Conservation (phyloP, 805 yeast genomes). For the Sugiyamaella lignohabitans region DNA sequence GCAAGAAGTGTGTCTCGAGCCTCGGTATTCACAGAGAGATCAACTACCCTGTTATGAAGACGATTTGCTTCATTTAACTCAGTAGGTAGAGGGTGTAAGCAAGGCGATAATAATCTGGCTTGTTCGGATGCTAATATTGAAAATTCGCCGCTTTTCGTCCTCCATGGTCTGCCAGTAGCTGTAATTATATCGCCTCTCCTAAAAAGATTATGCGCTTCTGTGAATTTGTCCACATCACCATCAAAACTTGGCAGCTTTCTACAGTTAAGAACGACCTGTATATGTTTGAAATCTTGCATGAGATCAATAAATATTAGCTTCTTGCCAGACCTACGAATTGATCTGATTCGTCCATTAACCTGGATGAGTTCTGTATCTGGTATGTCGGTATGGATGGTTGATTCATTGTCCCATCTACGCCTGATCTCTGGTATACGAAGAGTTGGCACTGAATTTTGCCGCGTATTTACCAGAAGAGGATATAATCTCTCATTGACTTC, state of each 20-base stretch:
- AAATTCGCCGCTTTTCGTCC: constrained; percentile 71
- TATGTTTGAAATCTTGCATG: constrained; percentile 47
- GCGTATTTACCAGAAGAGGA: constrained; percentile 11
- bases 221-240: constrained; percentile 39
- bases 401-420: constrained; percentile 1
- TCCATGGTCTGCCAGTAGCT: constrained; percentile 64
- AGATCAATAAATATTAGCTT: constrained; percentile 66
- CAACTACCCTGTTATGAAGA: constrained; percentile 63
- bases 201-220: constrained; percentile 33
- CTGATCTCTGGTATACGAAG: constrained; percentile 13
- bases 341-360: constrained; percentile 51
- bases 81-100: constrained; percentile 62
- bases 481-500: constrained; percentile 6
- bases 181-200: constrained; percentile 68
- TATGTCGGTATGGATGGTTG: neutral
- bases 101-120: constrained; percentile 54
- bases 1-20: constrained; percentile 43
- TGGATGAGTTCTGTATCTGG: neutral
- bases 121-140: constrained; percentile 55
- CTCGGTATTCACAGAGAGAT: constrained; percentile 55
- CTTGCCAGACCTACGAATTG: constrained; percentile 60
- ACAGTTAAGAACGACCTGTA: constrained; percentile 60
- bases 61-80: constrained; percentile 50
- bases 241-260: constrained; percentile 34
- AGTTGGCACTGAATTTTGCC: neutral